These are phyloP conservation scores for Candida jianshihensis DNA, from an alignment of 805 yeast species.

Conservation along the genomic window DNA sequence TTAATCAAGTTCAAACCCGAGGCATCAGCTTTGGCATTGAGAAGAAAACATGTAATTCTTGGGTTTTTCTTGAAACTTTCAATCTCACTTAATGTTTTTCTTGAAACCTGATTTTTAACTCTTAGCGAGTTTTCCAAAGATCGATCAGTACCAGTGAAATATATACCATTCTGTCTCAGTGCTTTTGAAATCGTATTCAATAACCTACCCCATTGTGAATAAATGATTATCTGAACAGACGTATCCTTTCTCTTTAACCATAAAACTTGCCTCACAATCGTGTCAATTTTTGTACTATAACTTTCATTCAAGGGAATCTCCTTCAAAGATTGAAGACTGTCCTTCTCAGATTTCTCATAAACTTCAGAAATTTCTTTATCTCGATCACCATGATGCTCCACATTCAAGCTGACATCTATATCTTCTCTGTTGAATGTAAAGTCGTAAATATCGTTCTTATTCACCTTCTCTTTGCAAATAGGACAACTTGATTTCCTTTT, in stretches of 20 bases:
- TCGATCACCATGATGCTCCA: conserved; percentile 17
- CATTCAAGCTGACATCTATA: conserved; percentile 39
- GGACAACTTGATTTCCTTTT: conserved; percentile 60
- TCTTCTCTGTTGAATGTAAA: conserved; percentile 56
- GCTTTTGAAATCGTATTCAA: conserved; percentile 62
- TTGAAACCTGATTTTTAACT: no score
- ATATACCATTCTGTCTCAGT: conserved; percentile 48
- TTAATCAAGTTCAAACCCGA: conserved; percentile 87
- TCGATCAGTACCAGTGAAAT: conserved; percentile 38
- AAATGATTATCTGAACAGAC: conserved; percentile 65
- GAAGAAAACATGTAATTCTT: conserved; percentile 70
- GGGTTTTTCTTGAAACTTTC: conserved; percentile 49
- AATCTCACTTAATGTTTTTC: background rate
- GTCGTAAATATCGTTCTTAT: conserved; percentile 49
- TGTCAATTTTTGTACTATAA: conserved; percentile 85
- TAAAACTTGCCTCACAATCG: conserved; percentile 64
- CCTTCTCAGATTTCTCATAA: conserved; percentile 32
- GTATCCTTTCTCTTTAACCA: conserved; percentile 51
- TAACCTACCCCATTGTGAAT: conserved; percentile 85
- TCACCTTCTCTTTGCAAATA: conserved; percentile 58
- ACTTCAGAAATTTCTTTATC: conserved; percentile 12
- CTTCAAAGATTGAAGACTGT: conserved; percentile 38
- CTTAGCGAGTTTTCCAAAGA: no score
- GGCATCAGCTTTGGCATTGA: conserved; percentile 82
- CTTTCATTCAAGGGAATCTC: conserved; percentile 35